Conservation (phyloP, 495 filamentous ascomycete species). For the Bacidia rubella region DNA sequence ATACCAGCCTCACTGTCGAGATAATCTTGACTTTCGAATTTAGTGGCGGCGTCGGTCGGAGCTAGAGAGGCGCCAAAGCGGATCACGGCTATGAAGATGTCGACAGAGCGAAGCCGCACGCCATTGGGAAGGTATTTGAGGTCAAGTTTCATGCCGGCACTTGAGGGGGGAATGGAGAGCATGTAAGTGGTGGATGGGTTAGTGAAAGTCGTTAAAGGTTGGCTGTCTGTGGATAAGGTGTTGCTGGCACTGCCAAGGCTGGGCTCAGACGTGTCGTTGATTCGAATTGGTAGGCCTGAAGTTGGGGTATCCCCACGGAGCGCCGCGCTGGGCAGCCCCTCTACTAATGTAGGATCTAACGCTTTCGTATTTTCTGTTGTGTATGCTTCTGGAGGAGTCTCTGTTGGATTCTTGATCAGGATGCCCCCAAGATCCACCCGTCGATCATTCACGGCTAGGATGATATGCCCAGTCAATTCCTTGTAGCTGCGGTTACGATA, state of each 20-base stretch:
- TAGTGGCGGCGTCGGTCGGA: neutral
- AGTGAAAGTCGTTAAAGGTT: neutral
- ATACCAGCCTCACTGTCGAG: neutral
- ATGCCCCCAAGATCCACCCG: neutral
- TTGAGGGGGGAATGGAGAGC: neutral
- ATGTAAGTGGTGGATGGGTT: neutral
- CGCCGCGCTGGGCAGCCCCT: neutral
- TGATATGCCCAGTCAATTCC: neutral
- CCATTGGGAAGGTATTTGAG: neutral
- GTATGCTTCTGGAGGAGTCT: neutral
- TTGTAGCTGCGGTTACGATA: neutral
- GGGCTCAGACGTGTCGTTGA: too few relatives aligned
- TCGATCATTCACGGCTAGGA: neutral
- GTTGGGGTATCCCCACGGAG: too few relatives aligned
- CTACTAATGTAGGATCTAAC: neutral
- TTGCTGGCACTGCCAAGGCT: neutral
- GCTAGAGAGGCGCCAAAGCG: neutral
- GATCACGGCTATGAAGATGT: neutral
- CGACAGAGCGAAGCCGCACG: neutral
- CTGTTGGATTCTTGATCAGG: neutral
- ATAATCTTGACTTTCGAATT: neutral
- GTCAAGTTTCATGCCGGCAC: neutral
- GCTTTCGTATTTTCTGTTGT: neutral
- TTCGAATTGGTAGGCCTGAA: too few relatives aligned
- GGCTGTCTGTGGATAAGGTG: neutral